Percentiles rank a stretch among this genome's conserved stretches.
Evolutionary conservation across 257 asterid species (phyloP).

Genomic region (Ligustrum vulgare): DNA sequence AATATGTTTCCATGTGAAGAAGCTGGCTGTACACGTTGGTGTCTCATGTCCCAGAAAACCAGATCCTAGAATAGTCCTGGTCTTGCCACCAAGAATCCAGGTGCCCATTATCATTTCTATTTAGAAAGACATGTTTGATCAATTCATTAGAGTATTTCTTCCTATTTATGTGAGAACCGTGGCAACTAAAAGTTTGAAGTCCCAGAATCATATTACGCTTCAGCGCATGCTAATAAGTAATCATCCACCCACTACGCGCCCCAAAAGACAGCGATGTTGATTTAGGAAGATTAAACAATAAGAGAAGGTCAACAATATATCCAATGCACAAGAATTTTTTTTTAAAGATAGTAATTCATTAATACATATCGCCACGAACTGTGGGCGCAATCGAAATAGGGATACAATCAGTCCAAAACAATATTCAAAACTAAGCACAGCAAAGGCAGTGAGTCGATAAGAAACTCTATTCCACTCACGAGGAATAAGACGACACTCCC

Average conservation of each 20-base stretch:
- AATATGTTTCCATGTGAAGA: background rate
- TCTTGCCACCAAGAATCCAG: background rate
- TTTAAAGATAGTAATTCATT: too few relatives aligned
- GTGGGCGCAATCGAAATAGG: too few relatives aligned
- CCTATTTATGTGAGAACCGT: background rate
- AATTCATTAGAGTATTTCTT: background rate
- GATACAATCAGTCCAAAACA: too few relatives aligned
- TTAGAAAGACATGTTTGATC: background rate
- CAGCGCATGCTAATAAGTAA: background rate
- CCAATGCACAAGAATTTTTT: constrained; percentile 1
- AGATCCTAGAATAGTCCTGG: background rate
- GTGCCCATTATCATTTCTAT: background rate
- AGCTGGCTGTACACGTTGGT: background rate
- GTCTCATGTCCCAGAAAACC: background rate
- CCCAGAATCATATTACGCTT: background rate
- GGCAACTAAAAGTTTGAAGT: background rate
- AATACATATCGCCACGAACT: too few relatives aligned
- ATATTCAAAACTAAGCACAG: too few relatives aligned
- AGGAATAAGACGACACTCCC: too few relatives aligned
- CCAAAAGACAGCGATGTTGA: constrained; percentile 6
- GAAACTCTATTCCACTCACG: too few relatives aligned
- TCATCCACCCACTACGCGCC: background rate
- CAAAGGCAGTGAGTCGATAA: too few relatives aligned
- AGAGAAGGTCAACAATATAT: background rate
- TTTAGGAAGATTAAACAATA: background rate